Conservation (phyloP, 805 yeast species). For the Wickerhamomyces tratensis region DNA sequence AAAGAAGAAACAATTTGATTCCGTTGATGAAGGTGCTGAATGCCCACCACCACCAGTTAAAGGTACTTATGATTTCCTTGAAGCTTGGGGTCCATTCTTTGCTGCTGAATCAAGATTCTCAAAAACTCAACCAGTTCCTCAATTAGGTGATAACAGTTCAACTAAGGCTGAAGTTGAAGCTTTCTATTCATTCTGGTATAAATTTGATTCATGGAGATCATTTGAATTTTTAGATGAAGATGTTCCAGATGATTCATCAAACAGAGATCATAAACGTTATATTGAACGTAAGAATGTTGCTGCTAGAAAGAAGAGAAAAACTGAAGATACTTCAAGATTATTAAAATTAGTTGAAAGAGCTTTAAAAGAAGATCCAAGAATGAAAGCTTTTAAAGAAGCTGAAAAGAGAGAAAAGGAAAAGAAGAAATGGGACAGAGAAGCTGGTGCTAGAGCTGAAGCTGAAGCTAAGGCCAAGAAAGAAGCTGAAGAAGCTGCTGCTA, state of each 20-base stretch:
- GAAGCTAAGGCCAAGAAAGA: slow-evolving; percentile 84
- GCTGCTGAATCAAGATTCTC: slow-evolving; percentile 89
- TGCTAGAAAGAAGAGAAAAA: slow-evolving; percentile 94
- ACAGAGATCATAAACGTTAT: slow-evolving; percentile 99
- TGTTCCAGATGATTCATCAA: slow-evolving; percentile 97
- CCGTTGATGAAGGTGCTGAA: slow-evolving; percentile 85
- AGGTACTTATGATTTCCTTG: slow-evolving; percentile 70
- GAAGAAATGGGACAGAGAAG: slow-evolving; percentile 96
- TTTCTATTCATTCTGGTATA: slow-evolving; percentile 88
- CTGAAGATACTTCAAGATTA: slow-evolving; percentile 89
- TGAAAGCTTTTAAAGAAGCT: slow-evolving; percentile 83
- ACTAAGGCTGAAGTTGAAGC: slow-evolving; percentile 74
- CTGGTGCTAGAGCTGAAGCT: slow-evolving; percentile 94
- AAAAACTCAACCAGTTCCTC: slow-evolving; percentile 81
- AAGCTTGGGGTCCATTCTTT: slow-evolving; percentile 89
- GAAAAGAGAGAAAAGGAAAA: slow-evolving; percentile 93
- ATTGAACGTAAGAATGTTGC: slow-evolving; percentile 96
- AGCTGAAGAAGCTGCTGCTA: slow-evolving; percentile 77
- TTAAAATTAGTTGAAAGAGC: slow-evolving; percentile 85
- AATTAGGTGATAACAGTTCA: slow-evolving; percentile 58
- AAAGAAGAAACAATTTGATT: slow-evolving; percentile 90
- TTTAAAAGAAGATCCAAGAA: slow-evolving; percentile 86
- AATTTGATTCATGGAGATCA: slow-evolving; percentile 96
- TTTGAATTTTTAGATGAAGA: slow-evolving; percentile 98
- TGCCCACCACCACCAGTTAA: slow-evolving; percentile 68